A percentile compares a stretch with the other conserved stretches of the same genome.
Conservation (phyloP, 441 rosid genomes). For the Omphalea diandra region DNA sequence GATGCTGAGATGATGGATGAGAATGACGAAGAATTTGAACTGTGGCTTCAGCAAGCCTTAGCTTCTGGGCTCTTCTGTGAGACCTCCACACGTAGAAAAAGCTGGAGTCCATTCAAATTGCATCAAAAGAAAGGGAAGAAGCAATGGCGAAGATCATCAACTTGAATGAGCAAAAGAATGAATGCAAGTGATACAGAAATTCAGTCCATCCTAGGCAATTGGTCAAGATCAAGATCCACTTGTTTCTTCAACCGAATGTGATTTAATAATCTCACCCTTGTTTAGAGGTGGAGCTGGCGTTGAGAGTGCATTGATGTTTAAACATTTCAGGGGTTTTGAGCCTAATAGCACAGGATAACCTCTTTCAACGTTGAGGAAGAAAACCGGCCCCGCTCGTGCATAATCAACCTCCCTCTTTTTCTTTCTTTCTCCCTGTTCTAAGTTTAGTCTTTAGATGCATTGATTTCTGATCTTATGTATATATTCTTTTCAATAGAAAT, state of each 20-base stretch:
- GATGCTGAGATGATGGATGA: conserved; percentile 96
- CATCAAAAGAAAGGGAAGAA: conserved; percentile 82
- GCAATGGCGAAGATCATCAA: conserved; percentile 95
- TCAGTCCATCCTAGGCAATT: conserved; percentile 4
- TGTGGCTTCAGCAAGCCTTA: conserved; percentile 94
- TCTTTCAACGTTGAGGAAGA: no score
- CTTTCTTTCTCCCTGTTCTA: no score
- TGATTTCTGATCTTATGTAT: no score
- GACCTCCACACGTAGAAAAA: conserved; percentile 85
- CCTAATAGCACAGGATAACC: no score
- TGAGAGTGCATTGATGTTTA: neutral
- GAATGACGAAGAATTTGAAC: conserved; percentile 86
- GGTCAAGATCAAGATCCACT: neutral
- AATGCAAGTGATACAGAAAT: no score
- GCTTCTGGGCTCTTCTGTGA: conserved; percentile 96
- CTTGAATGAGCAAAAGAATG: conserved; percentile 35
- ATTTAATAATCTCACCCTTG: neutral
- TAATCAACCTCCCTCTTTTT: no score
- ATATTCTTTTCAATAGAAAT: no score
- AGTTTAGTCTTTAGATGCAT: no score
- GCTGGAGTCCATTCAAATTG: conserved; percentile 98
- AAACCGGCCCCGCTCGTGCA: no score
- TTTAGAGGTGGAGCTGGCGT: neutral
- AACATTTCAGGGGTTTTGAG: neutral
- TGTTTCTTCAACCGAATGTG: neutral